Evolutionary conservation across 2,329 filamentous ascomycete genomes (phyloP), one percentile per base, ranked within the genome.

Genomic region (Neofusicoccum parvum): DNA sequence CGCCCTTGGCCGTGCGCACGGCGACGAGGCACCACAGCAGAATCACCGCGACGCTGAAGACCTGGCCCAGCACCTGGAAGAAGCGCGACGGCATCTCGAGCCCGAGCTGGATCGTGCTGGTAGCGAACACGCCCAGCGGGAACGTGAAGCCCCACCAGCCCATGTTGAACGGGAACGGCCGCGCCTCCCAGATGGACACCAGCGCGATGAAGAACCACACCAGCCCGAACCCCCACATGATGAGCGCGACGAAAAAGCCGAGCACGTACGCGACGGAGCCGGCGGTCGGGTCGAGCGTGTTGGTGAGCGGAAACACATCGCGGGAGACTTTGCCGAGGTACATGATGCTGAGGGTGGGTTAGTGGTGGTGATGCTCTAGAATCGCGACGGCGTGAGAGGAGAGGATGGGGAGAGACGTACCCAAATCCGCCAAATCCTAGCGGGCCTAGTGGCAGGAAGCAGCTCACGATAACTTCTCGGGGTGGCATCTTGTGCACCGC

Each of bases 371-470:
- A 3, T 5, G 20, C 32, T 23, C 23, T 23, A 0, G 17, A 5
- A 50, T 27, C 2, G 11, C 1, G 65, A 41, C 56, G 66, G 14
- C 64, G 54, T 3, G 59, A 67, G 12, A 66, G 54, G 17, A 15
- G 6, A 9, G 23, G 23, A 37, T 20, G 10, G 3, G 14, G 32
- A 14, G 39, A 10, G n/a, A 9, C 37, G 39, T 43, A 64, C 62
- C 78, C 83, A 70, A 83, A 90, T 5, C 85, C 86, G 17, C 87
- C 88, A 70, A 88, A 86, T 0, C 88, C 87, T 0, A 89, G 76
- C 0, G 88, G 87, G 0, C 88, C 88, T 1, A 90, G 79, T 1
- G 88, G 88, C 0, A 90, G 76, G 68, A 90, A 88, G 15, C 86
- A 82, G 11, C 84, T 87, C 17, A 90, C 87, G 60, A 90, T 88